Evolutionary conservation across 1,284 basidiomycete genomes (phyloP).

Genomic region (Pyrrhoderma lamaoense): DNA sequence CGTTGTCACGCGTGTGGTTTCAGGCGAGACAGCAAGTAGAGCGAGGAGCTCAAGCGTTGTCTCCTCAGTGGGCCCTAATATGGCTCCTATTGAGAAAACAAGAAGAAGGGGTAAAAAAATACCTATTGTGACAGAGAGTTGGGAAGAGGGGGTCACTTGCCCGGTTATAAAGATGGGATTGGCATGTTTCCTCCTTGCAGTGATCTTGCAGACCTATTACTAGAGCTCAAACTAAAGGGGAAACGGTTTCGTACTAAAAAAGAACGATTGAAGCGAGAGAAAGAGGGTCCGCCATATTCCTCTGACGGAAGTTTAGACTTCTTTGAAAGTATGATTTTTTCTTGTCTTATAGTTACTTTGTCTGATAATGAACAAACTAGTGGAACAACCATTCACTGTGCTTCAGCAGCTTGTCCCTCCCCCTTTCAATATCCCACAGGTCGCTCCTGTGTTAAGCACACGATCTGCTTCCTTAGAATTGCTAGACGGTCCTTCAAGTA

Average conservation of each 20-base stretch:
- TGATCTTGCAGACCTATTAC: constrained; percentile 60
- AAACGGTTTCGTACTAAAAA: constrained; percentile 74
- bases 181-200: constrained; percentile 62
- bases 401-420: constrained; percentile 58
- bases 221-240: constrained; percentile 65
- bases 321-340: constrained; percentile 45
- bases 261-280: constrained; percentile 64
- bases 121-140: constrained; percentile 32
- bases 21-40: not conserved
- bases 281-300: constrained; percentile 57
- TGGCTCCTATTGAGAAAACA: constrained; percentile 3
- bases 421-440: constrained; percentile 40
- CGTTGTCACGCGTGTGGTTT: not conserved
- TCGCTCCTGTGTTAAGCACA: constrained; percentile 50
- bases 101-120: constrained; percentile 14
- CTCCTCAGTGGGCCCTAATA: constrained; percentile 13
- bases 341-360: constrained; percentile 3
- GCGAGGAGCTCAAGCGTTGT: constrained; percentile 16
- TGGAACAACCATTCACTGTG: constrained; percentile 71
- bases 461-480: constrained; percentile 20
- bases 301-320: constrained; percentile 72
- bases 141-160: constrained; percentile 65
- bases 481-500: not conserved
- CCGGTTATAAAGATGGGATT: constrained; percentile 66
- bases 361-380: constrained; percentile 30